Base-by-base conservation (phyloP, 2,329 filamentous ascomycete species). In the Alternaria burnsii region DNA sequence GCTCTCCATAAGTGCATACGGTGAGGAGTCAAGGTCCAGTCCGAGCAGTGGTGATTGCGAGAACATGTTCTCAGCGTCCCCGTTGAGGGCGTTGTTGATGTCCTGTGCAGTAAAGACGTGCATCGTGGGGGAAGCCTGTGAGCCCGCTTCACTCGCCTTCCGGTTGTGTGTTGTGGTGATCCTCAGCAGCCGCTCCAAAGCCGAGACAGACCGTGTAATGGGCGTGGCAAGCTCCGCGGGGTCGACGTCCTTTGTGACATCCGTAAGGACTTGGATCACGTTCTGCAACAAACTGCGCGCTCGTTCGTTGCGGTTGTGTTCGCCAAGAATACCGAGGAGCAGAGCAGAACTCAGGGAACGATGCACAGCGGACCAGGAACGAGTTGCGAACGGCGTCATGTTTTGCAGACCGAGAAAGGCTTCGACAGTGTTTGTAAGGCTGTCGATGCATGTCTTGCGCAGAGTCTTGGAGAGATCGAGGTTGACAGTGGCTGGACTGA, bases 351-450 rank as follows among this genome's bases (percentile, higher is more conserved):
- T 82, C 65, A 80, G 74, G 61, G 77, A 81, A 62, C 74, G 82
- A 67, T 76, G 81, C 54, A 78, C 79, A 50, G 76, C 81, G 52
- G 74, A 79, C 80, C 80, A 82, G 7, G 78, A 81, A 28, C 80
- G 79, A 12, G 75, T 78, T 0, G 80, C 79, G 51, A 81, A 81
- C 9, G 71, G 80, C 36, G 78, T 83, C 77, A 84, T 82, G 70
- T 83, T 83, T 61, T 83, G 82, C 58, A 89, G 77, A 52, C 88
- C 87, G 3, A 88, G 82, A 71, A 88, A 89, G 0, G 86, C 85
- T 68, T 88, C 85, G 11, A 89, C 85, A 0, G 86, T 86, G 63
- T 81, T 81, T 65, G 85, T 82, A 5, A 89, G 77, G 63, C 83
- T 85, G 48, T 83, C 80, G 36, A 89, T 80, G 67, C 86, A 88